These are phyloP conservation scores for Diaporthe vexans DNA, from an alignment of 2,329 filamentous ascomycete species.

Conservation along the genomic window DNA sequence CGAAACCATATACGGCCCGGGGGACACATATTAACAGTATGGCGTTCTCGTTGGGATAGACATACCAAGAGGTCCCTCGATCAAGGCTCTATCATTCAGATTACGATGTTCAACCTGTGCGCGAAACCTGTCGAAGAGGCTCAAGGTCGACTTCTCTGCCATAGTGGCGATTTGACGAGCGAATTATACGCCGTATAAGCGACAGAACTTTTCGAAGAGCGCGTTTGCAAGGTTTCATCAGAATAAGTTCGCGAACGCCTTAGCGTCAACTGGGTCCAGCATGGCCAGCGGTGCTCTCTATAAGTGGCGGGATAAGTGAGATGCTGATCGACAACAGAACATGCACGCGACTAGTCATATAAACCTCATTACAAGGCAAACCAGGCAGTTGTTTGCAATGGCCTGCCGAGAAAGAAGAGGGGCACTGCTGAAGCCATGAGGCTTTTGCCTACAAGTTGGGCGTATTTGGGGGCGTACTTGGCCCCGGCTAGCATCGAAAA, in stretches of 20 bases:
- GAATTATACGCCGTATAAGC: background rate
- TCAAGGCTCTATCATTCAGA: slow-evolving; percentile 30
- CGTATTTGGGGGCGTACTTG: background rate
- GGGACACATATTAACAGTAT: background rate
- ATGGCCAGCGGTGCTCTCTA: background rate
- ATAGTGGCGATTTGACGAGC: background rate
- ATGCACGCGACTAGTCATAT: background rate
- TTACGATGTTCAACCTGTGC: slow-evolving; percentile 34
- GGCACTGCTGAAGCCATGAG: background rate
- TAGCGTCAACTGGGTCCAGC: background rate
- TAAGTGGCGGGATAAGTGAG: background rate
- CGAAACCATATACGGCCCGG: too few species aligned
- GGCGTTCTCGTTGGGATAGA: background rate
- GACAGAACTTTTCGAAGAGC: background rate
- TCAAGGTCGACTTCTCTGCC: slow-evolving; percentile 8
- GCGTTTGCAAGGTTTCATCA: background rate
- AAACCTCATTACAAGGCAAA: background rate
- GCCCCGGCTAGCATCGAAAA: background rate
- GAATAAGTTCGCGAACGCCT: slow-evolving; percentile 4
- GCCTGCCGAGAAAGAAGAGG: background rate
- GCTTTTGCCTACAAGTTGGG: background rate
- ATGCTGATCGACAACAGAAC: background rate
- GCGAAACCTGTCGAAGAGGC: slow-evolving; percentile 8
- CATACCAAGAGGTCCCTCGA: slow-evolving; percentile 39
- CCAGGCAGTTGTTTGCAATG: background rate